Evolutionary conservation across 495 filamentous ascomycete genomes (phyloP), one percentile per base, ranked within the genome.

Genomic region (Trichoderma virens): DNA sequence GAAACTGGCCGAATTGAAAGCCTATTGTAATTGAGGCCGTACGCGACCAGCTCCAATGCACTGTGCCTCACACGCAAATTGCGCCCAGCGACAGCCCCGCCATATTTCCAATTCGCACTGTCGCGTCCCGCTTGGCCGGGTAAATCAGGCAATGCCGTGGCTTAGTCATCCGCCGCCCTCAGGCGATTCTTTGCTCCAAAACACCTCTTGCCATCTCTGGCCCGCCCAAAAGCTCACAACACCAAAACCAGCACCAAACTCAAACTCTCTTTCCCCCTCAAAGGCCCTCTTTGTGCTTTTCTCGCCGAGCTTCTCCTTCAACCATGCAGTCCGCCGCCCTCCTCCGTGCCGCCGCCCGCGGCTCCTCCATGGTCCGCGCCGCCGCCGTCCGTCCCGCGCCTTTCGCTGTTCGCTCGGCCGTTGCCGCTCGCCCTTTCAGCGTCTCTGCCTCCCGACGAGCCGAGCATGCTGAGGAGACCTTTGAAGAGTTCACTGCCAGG

Each of bases 401-500:
- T 62, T 47, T 77, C 67, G 70, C 66, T 51, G 68, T 70, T 61
- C 72, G 71, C 65, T 69, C 74, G 66, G 70, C 80, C 70, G 76
- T 82, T 70, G 77, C 83, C 67, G 71, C 75, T 74, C 81, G 76
- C 77, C 83, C 77, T 79, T 90, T 90, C 84, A 89, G 86, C 82
- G 89, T 86, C 71, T 82, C 85, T 72, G 78, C 76, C 68, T 67
- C 76, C 74, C 78, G 82, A 75, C 79, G 80, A 71, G 76, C 76
- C 72, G 78, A 82, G 71, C 81, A 80, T 82, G 81, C 91, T 75
- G 89, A 93, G 75, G 94, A 99, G 87, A 97, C 86, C 72, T 99
- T 94, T 73, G 94, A 99, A 84, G 92, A 99, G 83, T 99, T 99
- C 79, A 91, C 90, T 78, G 90, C 92, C 70, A 92, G 94, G 94